A percentile compares a stretch with the other conserved stretches of the same genome.
Evolutionary conservation across 2,329 filamentous ascomycete species (phyloP).

Genomic region (Allantophomopsis cytisporea): DNA sequence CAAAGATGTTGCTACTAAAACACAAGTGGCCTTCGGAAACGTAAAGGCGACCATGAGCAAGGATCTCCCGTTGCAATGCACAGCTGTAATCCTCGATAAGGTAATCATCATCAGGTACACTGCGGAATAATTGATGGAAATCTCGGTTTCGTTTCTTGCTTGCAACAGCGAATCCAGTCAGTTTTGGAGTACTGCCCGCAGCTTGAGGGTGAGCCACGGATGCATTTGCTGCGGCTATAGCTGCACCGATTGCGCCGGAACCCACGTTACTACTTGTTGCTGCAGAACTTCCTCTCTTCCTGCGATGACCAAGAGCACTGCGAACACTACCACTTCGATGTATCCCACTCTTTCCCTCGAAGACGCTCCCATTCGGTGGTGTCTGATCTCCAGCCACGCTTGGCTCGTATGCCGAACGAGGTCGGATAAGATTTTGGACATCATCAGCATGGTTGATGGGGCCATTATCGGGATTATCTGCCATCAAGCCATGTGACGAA

Average conservation of each 20-base stretch:
- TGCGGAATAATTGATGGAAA: conserved; percentile 88
- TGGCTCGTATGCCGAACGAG: conserved; percentile 37
- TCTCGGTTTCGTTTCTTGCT: conserved; percentile 93
- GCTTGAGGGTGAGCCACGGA: conserved; percentile 52
- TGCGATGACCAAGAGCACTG: conserved; percentile 42
- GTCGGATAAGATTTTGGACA: conserved; percentile 12
- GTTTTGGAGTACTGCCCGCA: conserved; percentile 48
- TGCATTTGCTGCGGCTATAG: conserved; percentile 55
- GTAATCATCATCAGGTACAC: conserved; percentile 94
- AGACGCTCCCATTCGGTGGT: conserved; percentile 49
- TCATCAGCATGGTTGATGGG: conserved; percentile 11
- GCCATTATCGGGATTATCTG: conserved; percentile 9
- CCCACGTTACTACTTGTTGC: conserved; percentile 40
- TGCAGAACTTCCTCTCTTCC: conserved; percentile 74
- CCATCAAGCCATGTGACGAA: conserved; percentile 2
- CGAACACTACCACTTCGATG: conserved; percentile 50
- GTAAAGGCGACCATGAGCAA: conserved; percentile 86
- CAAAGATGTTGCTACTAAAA: conserved; percentile 97
- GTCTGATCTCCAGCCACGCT: conserved; percentile 42
- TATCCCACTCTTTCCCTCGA: conserved; percentile 41
- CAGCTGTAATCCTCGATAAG: conserved; percentile 98
- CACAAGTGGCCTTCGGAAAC: conserved; percentile 96
- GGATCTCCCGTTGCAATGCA: conserved; percentile 86
- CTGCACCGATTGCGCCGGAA: conserved; percentile 55
- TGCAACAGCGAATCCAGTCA: conserved; percentile 91